Evolutionary conservation across 2,329 filamentous ascomycete genomes (phyloP).

Genomic region (Nothomitra cinnamomea): DNA sequence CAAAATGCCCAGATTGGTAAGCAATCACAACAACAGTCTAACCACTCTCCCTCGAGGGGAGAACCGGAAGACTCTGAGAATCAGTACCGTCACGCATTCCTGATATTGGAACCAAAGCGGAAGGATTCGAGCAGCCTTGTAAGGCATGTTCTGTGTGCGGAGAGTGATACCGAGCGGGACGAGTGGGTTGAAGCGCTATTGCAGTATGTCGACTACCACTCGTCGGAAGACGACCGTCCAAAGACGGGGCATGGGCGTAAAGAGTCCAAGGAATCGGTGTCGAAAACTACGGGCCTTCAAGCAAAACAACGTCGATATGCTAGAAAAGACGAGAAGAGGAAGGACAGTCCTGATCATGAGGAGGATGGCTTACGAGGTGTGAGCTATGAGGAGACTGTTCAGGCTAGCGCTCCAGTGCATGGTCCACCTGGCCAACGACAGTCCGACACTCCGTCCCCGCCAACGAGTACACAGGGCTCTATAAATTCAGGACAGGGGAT

Average conservation of each 20-base stretch:
- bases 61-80: conserved; percentile 66
- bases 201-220: conserved; percentile 68
- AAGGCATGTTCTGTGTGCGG: conserved; percentile 86
- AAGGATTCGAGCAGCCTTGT: conserved; percentile 81
- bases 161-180: conserved; percentile 85
- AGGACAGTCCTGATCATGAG: conserved; percentile 14
- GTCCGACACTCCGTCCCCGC: conserved; percentile 17
- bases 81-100: conserved; percentile 90
- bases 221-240: conserved; percentile 33
- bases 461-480: conserved; percentile 19
- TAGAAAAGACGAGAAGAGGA: conserved; percentile 5
- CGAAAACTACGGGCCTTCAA: not conserved
- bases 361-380: conserved; percentile 27
- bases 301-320: conserved; percentile 8
- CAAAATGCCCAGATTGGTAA: conserved; percentile 85
- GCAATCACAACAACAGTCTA: conserved; percentile 49
- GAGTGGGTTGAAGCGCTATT: conserved; percentile 83
- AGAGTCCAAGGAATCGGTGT: not conserved
- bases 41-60: conserved; percentile 41
- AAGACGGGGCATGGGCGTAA: not conserved
- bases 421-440: conserved; percentile 20
- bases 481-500: conserved; percentile 14
- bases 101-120: conserved; percentile 88
- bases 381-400: conserved; percentile 38
- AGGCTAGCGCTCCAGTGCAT: conserved; percentile 38